Conservation (phyloP, 2,329 filamentous ascomycete species). For the Ophiostoma montium region DNA sequence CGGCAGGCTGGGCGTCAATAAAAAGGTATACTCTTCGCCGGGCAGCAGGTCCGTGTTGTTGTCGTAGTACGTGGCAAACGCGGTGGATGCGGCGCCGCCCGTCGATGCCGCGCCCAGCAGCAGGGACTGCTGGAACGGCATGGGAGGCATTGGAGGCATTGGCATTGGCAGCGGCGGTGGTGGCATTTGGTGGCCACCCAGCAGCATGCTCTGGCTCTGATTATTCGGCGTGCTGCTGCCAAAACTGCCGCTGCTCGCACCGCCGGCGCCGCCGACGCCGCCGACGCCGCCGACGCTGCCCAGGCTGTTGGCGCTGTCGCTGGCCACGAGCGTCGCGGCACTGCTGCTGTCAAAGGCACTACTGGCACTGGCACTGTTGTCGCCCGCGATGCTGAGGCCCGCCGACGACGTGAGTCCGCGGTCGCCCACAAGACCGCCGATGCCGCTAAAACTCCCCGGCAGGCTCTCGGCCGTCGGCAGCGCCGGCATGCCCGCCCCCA, state of each 20-base stretch:
- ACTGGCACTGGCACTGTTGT: slow-evolving; percentile 24
- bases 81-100: slow-evolving; percentile 17
- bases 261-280: slow-evolving; percentile 12
- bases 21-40: slow-evolving; percentile 75
- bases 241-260: slow-evolving; percentile 16
- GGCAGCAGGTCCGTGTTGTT: slow-evolving; percentile 54
- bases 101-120: slow-evolving; percentile 13
- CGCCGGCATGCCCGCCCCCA: background rate
- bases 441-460: slow-evolving; percentile 1
- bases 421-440: background rate
- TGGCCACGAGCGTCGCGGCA: slow-evolving; percentile 10
- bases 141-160: too few relatives aligned
- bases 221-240: background rate
- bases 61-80: slow-evolving; percentile 31
- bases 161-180: too few relatives aligned
- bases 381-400: slow-evolving; percentile 31
- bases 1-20: slow-evolving; percentile 81
- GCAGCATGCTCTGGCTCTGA: too few relatives aligned
- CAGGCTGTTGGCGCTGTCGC: slow-evolving; percentile 12
- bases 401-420: slow-evolving; percentile 7
- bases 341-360: slow-evolving; percentile 11
- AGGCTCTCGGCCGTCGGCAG: background rate
- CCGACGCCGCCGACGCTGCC: slow-evolving; percentile 11
- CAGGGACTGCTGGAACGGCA: background rate
- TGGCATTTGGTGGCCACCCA: too few relatives aligned